Conservation (phyloP, 768 basidiomycete species). For the Royoungia palumana region DNA sequence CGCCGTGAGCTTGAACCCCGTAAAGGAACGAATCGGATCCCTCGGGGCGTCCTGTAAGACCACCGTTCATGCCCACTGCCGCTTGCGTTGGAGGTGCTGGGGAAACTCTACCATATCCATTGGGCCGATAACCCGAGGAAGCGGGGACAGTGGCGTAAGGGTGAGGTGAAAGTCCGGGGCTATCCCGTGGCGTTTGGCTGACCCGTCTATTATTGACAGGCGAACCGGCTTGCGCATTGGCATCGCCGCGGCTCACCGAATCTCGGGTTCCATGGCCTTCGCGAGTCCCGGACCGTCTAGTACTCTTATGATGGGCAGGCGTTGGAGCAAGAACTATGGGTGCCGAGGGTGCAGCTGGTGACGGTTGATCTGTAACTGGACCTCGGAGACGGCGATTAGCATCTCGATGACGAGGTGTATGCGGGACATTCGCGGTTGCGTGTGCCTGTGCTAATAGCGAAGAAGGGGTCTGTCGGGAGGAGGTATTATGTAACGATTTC, state of each 20-base stretch:
- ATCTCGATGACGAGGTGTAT: slow-evolving; percentile 52
- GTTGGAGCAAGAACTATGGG: slow-evolving; percentile 59
- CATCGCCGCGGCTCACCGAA: slow-evolving; percentile 41
- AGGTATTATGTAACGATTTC: slow-evolving; percentile 1
- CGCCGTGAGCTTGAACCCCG: slow-evolving; percentile 43
- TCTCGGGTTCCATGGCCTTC: slow-evolving; percentile 52
- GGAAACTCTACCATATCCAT: slow-evolving; percentile 57
- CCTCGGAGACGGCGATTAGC: slow-evolving; percentile 48
- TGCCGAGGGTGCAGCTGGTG: slow-evolving; percentile 45
- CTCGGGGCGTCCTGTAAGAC: slow-evolving; percentile 44
- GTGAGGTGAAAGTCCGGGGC: slow-evolving; percentile 52
- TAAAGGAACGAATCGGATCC: slow-evolving; percentile 71
- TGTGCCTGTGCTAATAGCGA: slow-evolving; percentile 49
- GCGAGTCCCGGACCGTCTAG: slow-evolving; percentile 44
- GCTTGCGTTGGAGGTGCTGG: slow-evolving; percentile 37
- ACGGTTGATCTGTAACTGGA: slow-evolving; percentile 52
- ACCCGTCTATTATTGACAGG: slow-evolving; percentile 64
- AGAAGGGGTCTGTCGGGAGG: slow-evolving; percentile 38
- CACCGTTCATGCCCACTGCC: slow-evolving; percentile 37
- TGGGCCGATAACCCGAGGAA: slow-evolving; percentile 52
- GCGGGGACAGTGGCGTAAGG: slow-evolving; percentile 70
- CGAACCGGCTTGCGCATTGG: slow-evolving; percentile 63
- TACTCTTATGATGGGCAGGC: slow-evolving; percentile 61
- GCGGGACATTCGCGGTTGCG: slow-evolving; percentile 52
- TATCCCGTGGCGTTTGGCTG: slow-evolving; percentile 59